These are phyloP conservation scores for Tylopilus rubrobrunneus DNA, from an alignment of 768 basidiomycete genomes.

Conservation along the genomic window DNA sequence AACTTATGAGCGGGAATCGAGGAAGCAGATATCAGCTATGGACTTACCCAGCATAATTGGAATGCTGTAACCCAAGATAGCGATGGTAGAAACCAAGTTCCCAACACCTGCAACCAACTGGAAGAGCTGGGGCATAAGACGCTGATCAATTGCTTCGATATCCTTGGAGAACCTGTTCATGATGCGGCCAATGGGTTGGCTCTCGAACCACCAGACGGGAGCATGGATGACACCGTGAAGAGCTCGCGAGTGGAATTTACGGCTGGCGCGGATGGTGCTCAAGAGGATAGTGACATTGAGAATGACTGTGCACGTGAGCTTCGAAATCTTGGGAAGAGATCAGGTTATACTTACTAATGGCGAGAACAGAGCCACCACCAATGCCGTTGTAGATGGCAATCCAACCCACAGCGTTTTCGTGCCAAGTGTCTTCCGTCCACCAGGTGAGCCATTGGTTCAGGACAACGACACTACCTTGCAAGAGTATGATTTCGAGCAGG, in stretches of 20 bases:
- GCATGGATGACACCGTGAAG: constrained; percentile 23
- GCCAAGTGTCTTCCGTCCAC: constrained; percentile 26
- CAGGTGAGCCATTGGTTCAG: constrained; percentile 30
- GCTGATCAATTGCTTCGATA: constrained; percentile 38
- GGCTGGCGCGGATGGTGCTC: constrained; percentile 27
- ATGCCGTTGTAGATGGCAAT: constrained; percentile 30
- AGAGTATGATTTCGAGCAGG: constrained; percentile 16
- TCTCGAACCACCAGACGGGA: constrained; percentile 30
- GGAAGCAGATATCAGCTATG: constrained; percentile 13
- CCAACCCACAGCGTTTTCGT: constrained; percentile 24
- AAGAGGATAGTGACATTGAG: constrained; percentile 24
- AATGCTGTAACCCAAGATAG: constrained; percentile 23
- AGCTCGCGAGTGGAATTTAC: constrained; percentile 23
- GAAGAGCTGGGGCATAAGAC: constrained; percentile 30
- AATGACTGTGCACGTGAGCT: constrained; percentile 16
- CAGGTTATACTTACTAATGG: constrained; percentile 14
- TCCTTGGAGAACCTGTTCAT: constrained; percentile 47
- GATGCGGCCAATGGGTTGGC: constrained; percentile 40
- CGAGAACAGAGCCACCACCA: constrained; percentile 15
- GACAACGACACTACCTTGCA: constrained; percentile 24
- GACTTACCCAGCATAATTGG: constrained; percentile 36
- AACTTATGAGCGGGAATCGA: constrained; percentile 16
- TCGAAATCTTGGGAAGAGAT: background rate
- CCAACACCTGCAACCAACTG: constrained; percentile 24
- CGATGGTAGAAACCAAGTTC: constrained; percentile 19